Percentiles rank a stretch among this genome's conserved stretches.
Evolutionary conservation across 495 filamentous ascomycete species (phyloP).

Genomic region (Cryomyces minteri): DNA sequence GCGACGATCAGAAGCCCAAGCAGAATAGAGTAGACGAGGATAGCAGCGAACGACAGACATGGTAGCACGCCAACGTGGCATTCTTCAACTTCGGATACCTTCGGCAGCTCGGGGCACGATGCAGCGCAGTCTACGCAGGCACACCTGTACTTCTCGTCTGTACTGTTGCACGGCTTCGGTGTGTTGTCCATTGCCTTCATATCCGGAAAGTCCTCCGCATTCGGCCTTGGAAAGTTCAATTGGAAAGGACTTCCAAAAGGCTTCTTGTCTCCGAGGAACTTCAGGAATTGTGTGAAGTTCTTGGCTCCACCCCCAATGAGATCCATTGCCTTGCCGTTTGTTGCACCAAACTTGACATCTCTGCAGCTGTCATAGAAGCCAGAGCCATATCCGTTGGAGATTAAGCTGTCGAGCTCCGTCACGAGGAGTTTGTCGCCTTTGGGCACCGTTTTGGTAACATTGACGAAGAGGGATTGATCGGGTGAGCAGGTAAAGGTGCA

Average conservation of each 20-base stretch:
- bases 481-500: constrained; percentile 97
- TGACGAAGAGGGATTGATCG: constrained; percentile 87
- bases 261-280: constrained; percentile 85
- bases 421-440: constrained; percentile 53
- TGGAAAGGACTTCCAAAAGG: constrained; percentile 85
- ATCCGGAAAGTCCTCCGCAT: constrained; percentile 29
- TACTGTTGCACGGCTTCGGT: constrained; percentile 73
- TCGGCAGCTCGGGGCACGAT: constrained; percentile 64
- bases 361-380: constrained; percentile 96
- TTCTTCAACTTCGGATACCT: constrained; percentile 40
- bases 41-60: constrained; percentile 81
- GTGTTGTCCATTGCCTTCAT: constrained; percentile 49
- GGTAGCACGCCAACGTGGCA: constrained; percentile 77
- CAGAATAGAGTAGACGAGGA: constrained; percentile 65
- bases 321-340: constrained; percentile 80
- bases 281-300: constrained; percentile 66
- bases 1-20: constrained; percentile 44
- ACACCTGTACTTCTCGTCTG: constrained; percentile 69
- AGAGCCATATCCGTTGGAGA: constrained; percentile 67
- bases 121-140: constrained; percentile 83
- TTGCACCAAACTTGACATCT: constrained; percentile 91
- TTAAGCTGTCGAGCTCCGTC: constrained; percentile 78
- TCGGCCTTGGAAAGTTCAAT: constrained; percentile 68
- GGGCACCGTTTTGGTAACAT: constrained; percentile 60
- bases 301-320: constrained; percentile 92